A percentile compares a stretch with the other conserved stretches of the same genome.
Conservation (phyloP, 345 rosid genomes). For the Hibiscus tridactylites region DNA sequence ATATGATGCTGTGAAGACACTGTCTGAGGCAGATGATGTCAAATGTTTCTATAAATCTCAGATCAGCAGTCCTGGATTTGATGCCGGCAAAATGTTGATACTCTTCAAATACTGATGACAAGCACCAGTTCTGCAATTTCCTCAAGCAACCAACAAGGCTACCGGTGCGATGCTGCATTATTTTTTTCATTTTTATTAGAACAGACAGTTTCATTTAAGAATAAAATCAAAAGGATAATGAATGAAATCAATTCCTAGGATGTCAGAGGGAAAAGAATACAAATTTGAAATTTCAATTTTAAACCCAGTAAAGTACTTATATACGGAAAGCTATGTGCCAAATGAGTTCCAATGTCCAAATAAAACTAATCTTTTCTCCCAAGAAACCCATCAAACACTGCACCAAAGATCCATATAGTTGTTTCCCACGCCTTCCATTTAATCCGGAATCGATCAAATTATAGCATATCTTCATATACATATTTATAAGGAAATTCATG, state of each 20-base stretch:
- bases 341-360: background rate
- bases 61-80: constrained; percentile 51
- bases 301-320: background rate
- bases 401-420: no score
- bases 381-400: no score
- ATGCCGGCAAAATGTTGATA: constrained; percentile 55
- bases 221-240: background rate
- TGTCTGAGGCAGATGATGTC: constrained; percentile 38
- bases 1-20: constrained; percentile 59
- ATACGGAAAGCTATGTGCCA: background rate
- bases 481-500: background rate
- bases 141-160: constrained; percentile 83
- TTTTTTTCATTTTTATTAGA: background rate
- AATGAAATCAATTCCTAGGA: background rate
- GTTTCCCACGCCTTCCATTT: no score
- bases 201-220: no score
- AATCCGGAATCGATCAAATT: no score
- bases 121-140: constrained; percentile 73
- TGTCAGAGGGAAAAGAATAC: background rate
- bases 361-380: background rate
- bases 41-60: constrained; percentile 56
- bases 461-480: no score
- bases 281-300: no score
- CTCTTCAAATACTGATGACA: constrained; percentile 66
- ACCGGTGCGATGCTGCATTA: constrained; percentile 78